Evolutionary conservation across 2,329 filamentous ascomycete genomes (phyloP), one percentile per base, ranked within the genome.

Genomic region (Trichophyton benhamiae): DNA sequence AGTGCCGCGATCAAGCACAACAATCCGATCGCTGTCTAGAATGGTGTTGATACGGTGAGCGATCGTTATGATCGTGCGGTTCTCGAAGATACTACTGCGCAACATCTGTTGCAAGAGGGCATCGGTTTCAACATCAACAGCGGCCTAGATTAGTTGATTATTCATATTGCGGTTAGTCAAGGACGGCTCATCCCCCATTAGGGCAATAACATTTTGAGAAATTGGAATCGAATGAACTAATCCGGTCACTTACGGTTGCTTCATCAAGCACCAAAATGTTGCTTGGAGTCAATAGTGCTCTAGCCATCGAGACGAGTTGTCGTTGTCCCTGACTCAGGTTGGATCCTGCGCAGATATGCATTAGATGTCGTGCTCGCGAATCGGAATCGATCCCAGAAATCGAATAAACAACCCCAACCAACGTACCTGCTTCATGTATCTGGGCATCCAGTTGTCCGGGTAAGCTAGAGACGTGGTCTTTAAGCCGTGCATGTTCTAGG

Each of bases 1-100:
- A 68, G 85, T 83, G 49, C 94, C 94, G 74, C 88, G 87, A 71
- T 97, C 91, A 4, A 99, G 83, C 58, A 99, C 94, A 41, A 99
- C 86, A 64, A 99, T 94, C 58, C 91, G 85, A 76, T 99, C 92
- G 64, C 82, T 85, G 69, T 87, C 84, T 13, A 99, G 82, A 69
- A 99, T 97, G 9, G 94, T 99, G 77, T 97, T 97, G 78, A 99
- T 95, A 61, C 94, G 87, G 78, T 99, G 94, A 27, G 94, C 94
- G 69, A 99, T 96, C 0, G 94, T 99, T 74, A 99, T 95, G 74
- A 99, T 97, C 42, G 94, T 99, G 60, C 90, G 85, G 75, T 96
- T 90, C 64, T 86, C 82, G 77, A 99, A 99, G 72, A 85, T 80
- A 68, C 75, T 81, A 70, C 80, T 84, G 61, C 84, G 79, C 57